Base-by-base conservation (phyloP, 331 rosid species). In the Stylosanthes scabra region DNA sequence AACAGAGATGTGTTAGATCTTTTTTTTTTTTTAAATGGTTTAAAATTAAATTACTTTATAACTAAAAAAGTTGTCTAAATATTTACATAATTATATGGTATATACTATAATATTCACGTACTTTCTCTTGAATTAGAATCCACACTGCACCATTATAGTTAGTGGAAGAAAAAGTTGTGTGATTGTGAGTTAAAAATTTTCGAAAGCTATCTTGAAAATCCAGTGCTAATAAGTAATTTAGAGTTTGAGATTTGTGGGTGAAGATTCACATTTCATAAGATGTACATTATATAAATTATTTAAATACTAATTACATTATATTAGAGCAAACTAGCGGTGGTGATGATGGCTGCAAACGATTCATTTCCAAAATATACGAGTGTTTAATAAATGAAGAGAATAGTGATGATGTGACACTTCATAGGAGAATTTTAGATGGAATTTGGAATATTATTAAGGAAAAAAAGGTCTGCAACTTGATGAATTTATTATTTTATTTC, bases 361-460 rank as follows among this genome's bases (percentile, higher is more conserved):
- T 49, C 74, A 66, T 67, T 68, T 67, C 40, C 31, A 58, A 59
- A 9, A 70, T 51, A 50, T 59, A 12, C 54, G 67, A 16, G 27
- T 63, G 27, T 59, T 77, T 63, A 15, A 63, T 63, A 28, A 63
- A 62, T 9, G 54, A 66, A 67, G 3, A 54, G 66, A 74, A 79
- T 2, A 5, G 65, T 40, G 73, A 79, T 14, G 49, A 79, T 14
- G 49, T 15, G 79, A 83, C 79, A 31, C 70, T 75, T 66, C 84
- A 66, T 71, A 16, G 84, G 72, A 79, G 79, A 61, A 75, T 71
- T 79, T 63, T 75, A 8, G 52, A 66, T 78, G 65, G 40, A 42
- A 51, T 55, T 11, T 41, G 69, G 77, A 79, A 83, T 72, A 68
- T 75, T 34, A 54, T 64, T 9, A 1, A 3, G 25, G 41, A 69